phyloP scores from a whole-genome alignment of 139 green algal genomes.

The Chlamydomonas urium region DNA sequence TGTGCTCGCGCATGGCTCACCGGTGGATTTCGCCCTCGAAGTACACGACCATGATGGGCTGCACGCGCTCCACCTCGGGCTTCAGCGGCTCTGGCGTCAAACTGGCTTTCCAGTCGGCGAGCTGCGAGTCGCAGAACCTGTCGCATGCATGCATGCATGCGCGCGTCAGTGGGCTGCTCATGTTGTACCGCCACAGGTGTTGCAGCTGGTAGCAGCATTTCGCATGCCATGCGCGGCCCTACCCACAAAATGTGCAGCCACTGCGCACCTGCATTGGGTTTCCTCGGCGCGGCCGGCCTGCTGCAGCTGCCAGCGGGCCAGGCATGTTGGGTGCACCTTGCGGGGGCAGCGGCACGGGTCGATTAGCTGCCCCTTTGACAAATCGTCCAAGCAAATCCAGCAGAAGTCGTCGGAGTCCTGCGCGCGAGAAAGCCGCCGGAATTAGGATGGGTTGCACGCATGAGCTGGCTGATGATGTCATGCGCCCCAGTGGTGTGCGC shows the following conservation, averaged over 20 bases:
- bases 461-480: no score
- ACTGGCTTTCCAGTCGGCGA: conserved; percentile 53
- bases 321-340: conserved; percentile 52
- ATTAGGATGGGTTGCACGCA: no score
- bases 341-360: conserved; percentile 53
- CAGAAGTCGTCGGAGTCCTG: no score
- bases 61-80: conserved; percentile 50
- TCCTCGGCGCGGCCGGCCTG: conserved; percentile 56
- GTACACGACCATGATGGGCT: conserved; percentile 68
- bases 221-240: no score
- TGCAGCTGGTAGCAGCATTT: no score
- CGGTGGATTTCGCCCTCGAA: conserved; percentile 62
- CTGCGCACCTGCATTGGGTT: conserved; percentile 48
- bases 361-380: conserved; percentile 27
- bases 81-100: conserved; percentile 52
- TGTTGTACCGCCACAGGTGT: neutral
- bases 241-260: neutral
- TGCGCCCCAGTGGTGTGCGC: no score
- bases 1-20: no score
- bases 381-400: conserved; percentile 64
- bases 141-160: neutral
- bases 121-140: conserved; percentile 50
- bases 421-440: no score
- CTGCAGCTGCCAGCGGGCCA: conserved; percentile 61
- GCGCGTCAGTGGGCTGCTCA: neutral